Base-by-base conservation (phyloP, 768 basidiomycete genomes). In the Strobilomyces dryophilus region DNA sequence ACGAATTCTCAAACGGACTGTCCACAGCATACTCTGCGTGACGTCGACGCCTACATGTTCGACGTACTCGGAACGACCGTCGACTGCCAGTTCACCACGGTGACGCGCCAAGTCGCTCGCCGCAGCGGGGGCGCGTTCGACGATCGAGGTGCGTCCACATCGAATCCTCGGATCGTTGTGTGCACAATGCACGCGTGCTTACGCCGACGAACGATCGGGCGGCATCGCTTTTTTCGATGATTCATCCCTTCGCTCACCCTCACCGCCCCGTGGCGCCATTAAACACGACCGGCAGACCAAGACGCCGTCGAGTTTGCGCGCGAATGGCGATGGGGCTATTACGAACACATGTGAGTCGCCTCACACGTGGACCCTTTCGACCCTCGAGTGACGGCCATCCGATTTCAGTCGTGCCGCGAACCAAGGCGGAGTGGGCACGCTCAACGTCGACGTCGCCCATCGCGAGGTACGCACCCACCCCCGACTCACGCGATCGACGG, bases 251-350 rank as follows among this genome's bases (percentile, higher is more conserved):
- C n/a, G n/a, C n/a, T n/a, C n/a, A n/a, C n/a, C n/a, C n/a, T n/a
- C n/a, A n/a, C n/a, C n/a, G n/a, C n/a, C n/a, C n/a, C n/a, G n/a
- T n/a, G n/a, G n/a, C n/a, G n/a, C n/a, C n/a, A n/a, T n/a, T n/a
- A n/a, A n/a, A n/a, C n/a, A n/a, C n/a, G 4, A 24, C 24, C 9
- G 24, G 15, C 35, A 67, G 67, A 57, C 35, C 58, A 57, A 26
- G 56, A 64, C 11, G 59, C 66, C 4, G 29, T 14, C 31, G 72
- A 67, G 14, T 84, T 87, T 58, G 77, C 82, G 0, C 61, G 72
- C 39, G 78, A 81, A 56, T 87, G 84, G 84, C 72, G 84, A 47
- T 61, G 59, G 2, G 79, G 77, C 0, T 87, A 85, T 58, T 58
- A 53, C 27, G 29, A 27, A 7, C 51, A 65, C 56, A 54, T 71